Evolutionary conservation across 129 eudicot genomes (phyloP).

Genomic region (Lonicera japonica): DNA sequence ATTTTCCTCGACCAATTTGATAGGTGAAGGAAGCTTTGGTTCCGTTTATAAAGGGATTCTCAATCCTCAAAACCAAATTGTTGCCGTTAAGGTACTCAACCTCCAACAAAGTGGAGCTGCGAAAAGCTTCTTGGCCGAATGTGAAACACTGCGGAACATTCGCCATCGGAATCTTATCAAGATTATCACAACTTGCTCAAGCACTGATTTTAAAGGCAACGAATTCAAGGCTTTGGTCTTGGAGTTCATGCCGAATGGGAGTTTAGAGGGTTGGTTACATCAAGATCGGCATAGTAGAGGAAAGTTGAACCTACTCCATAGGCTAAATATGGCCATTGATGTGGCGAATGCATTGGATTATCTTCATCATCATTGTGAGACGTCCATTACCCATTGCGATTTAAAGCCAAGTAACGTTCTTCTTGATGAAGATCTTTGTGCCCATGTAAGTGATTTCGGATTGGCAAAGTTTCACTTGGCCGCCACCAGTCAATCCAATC

Average conservation of each 20-base stretch:
- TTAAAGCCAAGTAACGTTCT: constrained; percentile 17
- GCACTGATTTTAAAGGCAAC: not conserved
- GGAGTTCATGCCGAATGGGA: constrained; percentile 12
- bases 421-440: constrained; percentile 9
- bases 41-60: constrained; percentile 16
- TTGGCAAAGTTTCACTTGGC: constrained; percentile 3
- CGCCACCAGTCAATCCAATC: not conserved
- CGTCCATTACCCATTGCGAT: constrained; percentile 3
- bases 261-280: constrained; percentile 20
- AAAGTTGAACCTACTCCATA: not conserved
- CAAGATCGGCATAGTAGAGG: not conserved
- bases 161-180: constrained; percentile 20
- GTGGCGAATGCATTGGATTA: constrained; percentile 12
- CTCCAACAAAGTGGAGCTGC: not conserved
- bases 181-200: constrained; percentile 8
- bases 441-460: constrained; percentile 20
- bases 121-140: constrained; percentile 20
- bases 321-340: constrained; percentile 15
- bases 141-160: constrained; percentile 15
- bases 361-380: constrained; percentile 7
- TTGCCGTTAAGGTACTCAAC: constrained; percentile 21
- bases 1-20: constrained; percentile 1
- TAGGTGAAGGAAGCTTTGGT: constrained; percentile 16
- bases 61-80: not conserved
- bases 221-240: constrained; percentile 18